A percentile compares a stretch with the other conserved stretches of the same genome.
These are phyloP conservation scores for Pichia cephalocereana DNA, from an alignment of 805 yeast genomes.

Conservation along the genomic window DNA sequence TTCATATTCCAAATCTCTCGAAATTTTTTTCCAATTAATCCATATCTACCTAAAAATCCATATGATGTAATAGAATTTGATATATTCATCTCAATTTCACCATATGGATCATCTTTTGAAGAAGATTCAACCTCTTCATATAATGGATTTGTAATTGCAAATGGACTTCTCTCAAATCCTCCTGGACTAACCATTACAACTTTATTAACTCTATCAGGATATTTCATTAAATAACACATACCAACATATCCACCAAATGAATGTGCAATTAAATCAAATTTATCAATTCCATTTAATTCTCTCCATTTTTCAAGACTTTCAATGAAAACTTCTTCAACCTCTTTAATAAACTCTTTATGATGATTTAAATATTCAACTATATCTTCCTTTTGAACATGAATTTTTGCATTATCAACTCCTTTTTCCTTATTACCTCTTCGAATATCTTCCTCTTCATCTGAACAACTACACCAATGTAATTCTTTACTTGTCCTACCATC, in stretches of 20 bases:
- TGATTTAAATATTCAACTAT: conserved; percentile 19
- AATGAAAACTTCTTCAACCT: conserved; percentile 47
- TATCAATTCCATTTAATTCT: conserved; percentile 33
- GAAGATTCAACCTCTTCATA: conserved; percentile 6
- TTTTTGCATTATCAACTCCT: background rate
- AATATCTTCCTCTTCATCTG: conserved; percentile 7
- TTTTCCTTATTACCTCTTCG: background rate
- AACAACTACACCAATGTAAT: conserved; percentile 6
- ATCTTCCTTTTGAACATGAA: conserved; percentile 3
- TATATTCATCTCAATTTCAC: conserved; percentile 20
- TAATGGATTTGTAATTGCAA: conserved; percentile 41
- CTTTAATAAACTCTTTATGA: conserved; percentile 30
- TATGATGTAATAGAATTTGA: conserved; percentile 35
- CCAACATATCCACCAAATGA: conserved; percentile 68
- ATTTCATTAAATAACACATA: conserved; percentile 48
- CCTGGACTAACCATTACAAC: conserved; percentile 65
- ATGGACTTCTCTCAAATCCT: conserved; percentile 65
- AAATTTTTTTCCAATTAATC: conserved; percentile 29
- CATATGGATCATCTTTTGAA: background rate
- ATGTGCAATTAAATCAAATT: conserved; percentile 62
- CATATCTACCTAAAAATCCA: conserved; percentile 39
- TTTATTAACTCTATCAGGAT: conserved; percentile 45
- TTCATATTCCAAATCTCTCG: conserved; percentile 31
- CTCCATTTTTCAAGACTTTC: conserved; percentile 64
- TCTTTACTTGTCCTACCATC: conserved; percentile 8